These are phyloP conservation scores for Echinosophora koreensis DNA, from an alignment of 306 rosid genomes.

Conservation along the genomic window DNA sequence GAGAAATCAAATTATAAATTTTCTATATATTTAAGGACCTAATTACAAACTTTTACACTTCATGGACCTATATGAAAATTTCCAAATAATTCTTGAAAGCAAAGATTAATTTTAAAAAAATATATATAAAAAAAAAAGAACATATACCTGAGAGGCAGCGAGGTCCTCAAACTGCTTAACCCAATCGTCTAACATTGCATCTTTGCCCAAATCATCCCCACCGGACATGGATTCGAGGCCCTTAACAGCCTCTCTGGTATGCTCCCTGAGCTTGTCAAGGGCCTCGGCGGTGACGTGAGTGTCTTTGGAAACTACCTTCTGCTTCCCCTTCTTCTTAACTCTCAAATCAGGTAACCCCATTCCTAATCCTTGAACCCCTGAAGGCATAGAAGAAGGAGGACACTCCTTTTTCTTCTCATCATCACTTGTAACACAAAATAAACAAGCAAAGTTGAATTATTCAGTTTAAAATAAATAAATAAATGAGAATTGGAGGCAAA, in stretches of 20 bases:
- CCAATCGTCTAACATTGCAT: conserved; percentile 88
- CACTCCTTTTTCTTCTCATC: conserved; percentile 46
- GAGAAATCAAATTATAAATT: too few relatives aligned
- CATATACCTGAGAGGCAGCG: conserved; percentile 83
- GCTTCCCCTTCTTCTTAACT: conserved; percentile 82
- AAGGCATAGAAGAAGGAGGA: conserved; percentile 57
- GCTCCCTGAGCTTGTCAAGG: conserved; percentile 82
- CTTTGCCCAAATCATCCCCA: conserved; percentile 65
- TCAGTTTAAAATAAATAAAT: background rate
- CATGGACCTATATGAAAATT: too few relatives aligned
- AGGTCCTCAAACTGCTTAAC: conserved; percentile 93
- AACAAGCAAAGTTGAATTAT: background rate
- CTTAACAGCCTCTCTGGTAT: conserved; percentile 83
- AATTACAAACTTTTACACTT: too few relatives aligned
- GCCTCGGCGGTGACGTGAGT: conserved; percentile 85
- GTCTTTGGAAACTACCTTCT: conserved; percentile 67
- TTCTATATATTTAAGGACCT: too few relatives aligned
- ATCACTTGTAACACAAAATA: conserved; percentile 38
- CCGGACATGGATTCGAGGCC: conserved; percentile 66
- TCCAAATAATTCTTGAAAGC: too few relatives aligned
- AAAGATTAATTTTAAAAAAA: too few relatives aligned
- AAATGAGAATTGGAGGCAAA: background rate
- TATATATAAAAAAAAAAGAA: too few relatives aligned
- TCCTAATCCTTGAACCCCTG: conserved; percentile 87
- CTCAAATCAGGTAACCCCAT: conserved; percentile 83